Evolutionary conservation across 1,139 yeast genomes (phyloP), one percentile per base, ranked within the genome.

Genomic region (Diutina mesorugosa): DNA sequence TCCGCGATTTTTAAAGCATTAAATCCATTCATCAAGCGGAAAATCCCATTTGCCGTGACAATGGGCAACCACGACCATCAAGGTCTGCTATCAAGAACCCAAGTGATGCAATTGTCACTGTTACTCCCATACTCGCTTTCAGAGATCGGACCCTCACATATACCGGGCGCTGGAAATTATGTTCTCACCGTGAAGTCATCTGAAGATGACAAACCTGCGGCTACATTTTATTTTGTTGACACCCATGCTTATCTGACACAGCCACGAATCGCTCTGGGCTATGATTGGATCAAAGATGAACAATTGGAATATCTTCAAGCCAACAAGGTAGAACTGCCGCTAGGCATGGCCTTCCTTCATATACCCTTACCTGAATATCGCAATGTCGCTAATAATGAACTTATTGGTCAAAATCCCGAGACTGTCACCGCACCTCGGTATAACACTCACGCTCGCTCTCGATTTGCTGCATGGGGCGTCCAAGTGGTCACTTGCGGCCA

Each of bases 331-430:
- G 29, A 51, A 14, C 54, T 32, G 35, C 46, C 16, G 57, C 64
- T 88, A 61, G 78, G 90, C 18, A 84, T 93, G 90, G 96, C 96
- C 0, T 91, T 91, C 64, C 86, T 90, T 76, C 98, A 93, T 66
- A 90, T 93, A 48, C 99, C 99, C 0, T 63, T 90, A 21, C 95
- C 96, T 0, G 97, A 91, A 67, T 90, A 81, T 66, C 72, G 81
- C 57, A 77, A 84, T 57, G 59, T 71, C 18, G 61, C 66, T 26
- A 65, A 72, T n/a, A 77, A 75, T 58, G 75, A 76, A 5, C 63
- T 72, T 41, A 21, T 54, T 45, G 55, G 55, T 3, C 29, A 46
- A 38, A 75, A 84, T 10, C 79, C 80, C 56, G 98, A 93, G 71
- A 85, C 83, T 0, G 78, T 87, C 5, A 87, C 95, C 0, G 91